Percentiles rank a stretch among this genome's conserved stretches.
Evolutionary conservation across 1,284 basidiomycete species (phyloP).

Genomic region (Ceraceosorus guamensis): DNA sequence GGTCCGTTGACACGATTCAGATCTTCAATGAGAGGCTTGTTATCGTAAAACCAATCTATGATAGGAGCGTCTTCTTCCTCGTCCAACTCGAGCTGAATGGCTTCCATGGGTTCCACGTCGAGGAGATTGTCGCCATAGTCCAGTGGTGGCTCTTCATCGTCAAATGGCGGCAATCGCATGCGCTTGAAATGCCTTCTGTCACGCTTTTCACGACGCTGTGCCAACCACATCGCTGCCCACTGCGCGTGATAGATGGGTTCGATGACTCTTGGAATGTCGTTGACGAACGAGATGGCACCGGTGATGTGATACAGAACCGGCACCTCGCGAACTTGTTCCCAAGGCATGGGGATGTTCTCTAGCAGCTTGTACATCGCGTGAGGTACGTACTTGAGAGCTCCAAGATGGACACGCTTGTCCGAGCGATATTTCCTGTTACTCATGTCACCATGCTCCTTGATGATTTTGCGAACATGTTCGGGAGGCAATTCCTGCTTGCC

Average conservation of each 20-base stretch:
- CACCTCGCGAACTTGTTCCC: conserved; percentile 60
- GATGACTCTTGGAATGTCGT: conserved; percentile 91
- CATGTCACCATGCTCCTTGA: conserved; percentile 50
- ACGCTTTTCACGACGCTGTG: conserved; percentile 97
- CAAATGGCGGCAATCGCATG: conserved; percentile 99
- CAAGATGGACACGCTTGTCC: conserved; percentile 97
- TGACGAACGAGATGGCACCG: conserved; percentile 99
- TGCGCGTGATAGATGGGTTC: conserved; percentile 98
- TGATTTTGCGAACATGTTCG: conserved; percentile 60
- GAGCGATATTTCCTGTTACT: conserved; percentile 67
- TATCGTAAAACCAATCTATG: conserved; percentile 97
- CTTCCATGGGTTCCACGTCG: conserved; percentile 94
- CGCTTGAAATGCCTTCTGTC: conserved; percentile 99
- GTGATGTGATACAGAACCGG: conserved; percentile 64
- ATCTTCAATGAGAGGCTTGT: conserved; percentile 81
- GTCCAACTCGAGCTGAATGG: conserved; percentile 94
- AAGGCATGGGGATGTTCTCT: conserved; percentile 97
- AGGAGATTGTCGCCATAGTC: conserved; percentile 74
- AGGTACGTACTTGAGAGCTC: conserved; percentile 96
- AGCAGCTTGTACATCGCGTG: conserved; percentile 98
- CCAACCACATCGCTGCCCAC: conserved; percentile 99
- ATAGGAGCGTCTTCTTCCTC: conserved; percentile 89
- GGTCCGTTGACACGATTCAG: conserved; percentile 74
- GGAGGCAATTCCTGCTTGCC: conserved; percentile 68
- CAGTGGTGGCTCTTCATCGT: conserved; percentile 80